These are phyloP conservation scores for Endothia cerciana DNA, from an alignment of 2,329 filamentous ascomycete genomes.

Conservation along the genomic window DNA sequence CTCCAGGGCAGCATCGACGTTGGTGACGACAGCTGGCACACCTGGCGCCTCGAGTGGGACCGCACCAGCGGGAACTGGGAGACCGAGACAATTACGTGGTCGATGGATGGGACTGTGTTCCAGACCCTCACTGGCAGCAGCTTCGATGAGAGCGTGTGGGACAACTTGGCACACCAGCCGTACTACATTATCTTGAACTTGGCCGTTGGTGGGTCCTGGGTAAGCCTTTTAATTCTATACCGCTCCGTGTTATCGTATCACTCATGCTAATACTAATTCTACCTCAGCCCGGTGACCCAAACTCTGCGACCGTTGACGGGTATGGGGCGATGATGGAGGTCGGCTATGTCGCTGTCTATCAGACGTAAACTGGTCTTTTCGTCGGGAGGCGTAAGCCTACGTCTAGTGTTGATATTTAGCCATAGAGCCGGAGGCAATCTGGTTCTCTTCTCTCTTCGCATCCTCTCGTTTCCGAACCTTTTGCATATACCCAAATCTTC, in stretches of 20 bases:
- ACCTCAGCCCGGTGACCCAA: constrained; percentile 36
- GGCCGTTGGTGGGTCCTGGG: constrained; percentile 39
- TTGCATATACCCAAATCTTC: constrained; percentile 8
- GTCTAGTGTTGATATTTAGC: background rate
- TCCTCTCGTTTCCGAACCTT: background rate
- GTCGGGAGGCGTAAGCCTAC: no score
- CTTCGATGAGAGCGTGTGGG: constrained; percentile 49
- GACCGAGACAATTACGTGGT: constrained; percentile 54
- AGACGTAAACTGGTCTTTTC: background rate
- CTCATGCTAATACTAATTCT: background rate
- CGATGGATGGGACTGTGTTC: constrained; percentile 49
- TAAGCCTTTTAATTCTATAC: constrained; percentile 26
- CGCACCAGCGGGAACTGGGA: constrained; percentile 48
- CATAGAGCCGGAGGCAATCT: background rate
- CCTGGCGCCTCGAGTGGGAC: constrained; percentile 53
- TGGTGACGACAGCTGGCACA: constrained; percentile 51
- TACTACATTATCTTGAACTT: constrained; percentile 37
- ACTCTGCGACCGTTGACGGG: constrained; percentile 35
- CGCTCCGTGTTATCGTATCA: background rate
- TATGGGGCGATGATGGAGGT: constrained; percentile 39
- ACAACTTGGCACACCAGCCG: constrained; percentile 37
- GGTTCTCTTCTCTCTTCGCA: background rate
- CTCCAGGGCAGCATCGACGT: constrained; percentile 42
- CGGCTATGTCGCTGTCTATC: constrained; percentile 35
- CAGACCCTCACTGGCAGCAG: constrained; percentile 47